Percentiles rank a stretch among this genome's conserved stretches.
These are phyloP conservation scores for Calonectria ilicicola DNA, from an alignment of 2,329 filamentous ascomycete species.

Conservation along the genomic window DNA sequence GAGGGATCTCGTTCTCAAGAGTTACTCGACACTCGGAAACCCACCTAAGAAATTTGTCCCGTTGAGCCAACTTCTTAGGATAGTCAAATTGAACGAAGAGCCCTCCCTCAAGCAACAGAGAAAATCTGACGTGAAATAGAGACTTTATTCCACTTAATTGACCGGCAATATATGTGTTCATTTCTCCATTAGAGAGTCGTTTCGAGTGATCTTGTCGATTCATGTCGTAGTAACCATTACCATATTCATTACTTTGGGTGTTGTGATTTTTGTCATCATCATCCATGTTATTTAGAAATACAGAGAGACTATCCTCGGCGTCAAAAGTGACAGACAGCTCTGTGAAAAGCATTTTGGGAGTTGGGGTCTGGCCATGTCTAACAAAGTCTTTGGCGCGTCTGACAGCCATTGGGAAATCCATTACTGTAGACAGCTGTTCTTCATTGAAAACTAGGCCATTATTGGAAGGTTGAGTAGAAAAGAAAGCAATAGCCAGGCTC, in stretches of 20 bases:
- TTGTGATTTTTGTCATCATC: background rate
- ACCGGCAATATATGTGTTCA: background rate
- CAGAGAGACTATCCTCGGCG: background rate
- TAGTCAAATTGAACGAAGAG: background rate
- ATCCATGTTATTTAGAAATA: background rate
- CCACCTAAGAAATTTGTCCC: background rate
- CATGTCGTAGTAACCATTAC: background rate
- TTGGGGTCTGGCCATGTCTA: background rate
- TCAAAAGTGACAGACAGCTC: background rate
- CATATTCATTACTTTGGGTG: background rate
- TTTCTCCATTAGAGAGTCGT: too few species aligned
- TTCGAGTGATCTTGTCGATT: background rate
- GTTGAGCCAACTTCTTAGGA: background rate
- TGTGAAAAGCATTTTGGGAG: background rate
- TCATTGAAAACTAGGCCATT: background rate
- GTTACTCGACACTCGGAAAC: background rate
- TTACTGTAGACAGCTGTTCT: background rate
- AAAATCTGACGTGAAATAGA: background rate
- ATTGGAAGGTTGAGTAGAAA: background rate
- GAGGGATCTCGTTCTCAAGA: background rate
- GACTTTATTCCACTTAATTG: background rate
- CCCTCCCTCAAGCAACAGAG: background rate
- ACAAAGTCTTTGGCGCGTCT: background rate
- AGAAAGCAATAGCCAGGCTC: background rate
- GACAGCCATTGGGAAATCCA: background rate